Conservation (phyloP, 176 grass and related monocot species). For the Pharus latifolius region DNA sequence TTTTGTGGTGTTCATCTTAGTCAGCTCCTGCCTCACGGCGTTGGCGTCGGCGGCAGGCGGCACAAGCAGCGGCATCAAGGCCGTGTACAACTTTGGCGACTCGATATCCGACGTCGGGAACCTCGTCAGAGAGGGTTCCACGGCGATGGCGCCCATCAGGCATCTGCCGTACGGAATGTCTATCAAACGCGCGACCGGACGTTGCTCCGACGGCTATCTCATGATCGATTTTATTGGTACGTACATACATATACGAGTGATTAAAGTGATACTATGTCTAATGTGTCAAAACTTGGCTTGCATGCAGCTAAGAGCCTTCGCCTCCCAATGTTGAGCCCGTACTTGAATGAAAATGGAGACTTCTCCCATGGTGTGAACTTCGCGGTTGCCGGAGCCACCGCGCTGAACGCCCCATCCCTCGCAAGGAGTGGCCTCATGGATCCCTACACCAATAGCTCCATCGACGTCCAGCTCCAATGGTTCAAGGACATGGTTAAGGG, state of each 20-base stretch:
- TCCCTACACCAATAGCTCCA: constrained; percentile 21
- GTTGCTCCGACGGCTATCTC: constrained; percentile 33
- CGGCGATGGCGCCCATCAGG: not conserved
- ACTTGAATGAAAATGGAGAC: constrained; percentile 18
- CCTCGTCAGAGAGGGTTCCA: not conserved
- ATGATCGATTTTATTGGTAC: constrained; percentile 29
- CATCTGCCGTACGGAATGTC: not conserved
- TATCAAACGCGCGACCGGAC: not conserved
- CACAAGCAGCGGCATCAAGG: not conserved
- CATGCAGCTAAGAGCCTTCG: constrained; percentile 30
- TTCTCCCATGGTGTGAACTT: constrained; percentile 42
- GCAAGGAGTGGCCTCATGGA: not conserved
- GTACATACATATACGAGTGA: not conserved
- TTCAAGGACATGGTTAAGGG: constrained; percentile 27
- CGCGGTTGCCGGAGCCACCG: constrained; percentile 18
- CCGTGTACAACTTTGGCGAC: constrained; percentile 24
- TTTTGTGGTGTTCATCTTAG: not conserved
- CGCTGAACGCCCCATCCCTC: constrained; percentile 11
- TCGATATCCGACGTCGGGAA: constrained; percentile 17
- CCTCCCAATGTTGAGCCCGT: constrained; percentile 35
- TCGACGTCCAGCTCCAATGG: constrained; percentile 32
- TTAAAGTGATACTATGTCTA: not conserved
- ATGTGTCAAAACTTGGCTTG: too few relatives aligned
- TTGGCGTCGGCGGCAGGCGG: not conserved
- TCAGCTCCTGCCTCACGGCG: not conserved